Base-by-base conservation (phyloP, 192 early-diverging fungal genomes). In the Kappamyces sp. region DNA sequence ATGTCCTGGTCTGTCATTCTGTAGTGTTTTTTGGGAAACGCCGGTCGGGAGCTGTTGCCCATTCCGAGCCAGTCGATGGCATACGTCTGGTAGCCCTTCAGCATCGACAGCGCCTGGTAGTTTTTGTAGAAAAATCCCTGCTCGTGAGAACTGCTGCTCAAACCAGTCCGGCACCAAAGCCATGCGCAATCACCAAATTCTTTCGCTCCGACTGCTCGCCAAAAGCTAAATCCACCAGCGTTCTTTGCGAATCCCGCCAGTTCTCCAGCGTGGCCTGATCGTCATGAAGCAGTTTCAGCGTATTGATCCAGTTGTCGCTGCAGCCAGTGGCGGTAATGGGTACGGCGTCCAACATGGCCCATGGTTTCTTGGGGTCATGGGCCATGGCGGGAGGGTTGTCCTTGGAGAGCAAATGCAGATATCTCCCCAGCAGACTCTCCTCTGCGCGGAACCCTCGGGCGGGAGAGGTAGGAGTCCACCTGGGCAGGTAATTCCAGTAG, bases 61-160 rank as follows among this genome's bases (percentile, higher is more conserved):
- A 91, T 94, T n/a, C 94, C 92, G 1, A 97, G 74, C 94, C 94
- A 98, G 79, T 98, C 94, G 46, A 88, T 73, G 12, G 84, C 74
- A 61, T 85, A 85, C 22, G 87, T 67, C 34, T 77, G 73, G 35
- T 72, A 82, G 5, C 77, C 79, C 8, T 73, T 74, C 12, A 77
- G 65, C 47, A 77, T 69, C 29, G 64, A 64, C 0, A 88, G 57
- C 29, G 54, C 69, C 4, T 49, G 49, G 41, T 54, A 71, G 59
- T 71, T 71, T 47, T 60, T 51, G 64, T 84, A 88, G 60, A 88
- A 91, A 62, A 91, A 89, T 0, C 85, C 89, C 22, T 22, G 22
- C 22, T 22, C 22, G 22, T 22, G 22, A 22, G 22, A 22, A 22
- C 22, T 22, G 22, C 22, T 22, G 22, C 22, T 22, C 22, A 22